These are phyloP conservation scores for Grosmannia serpens DNA, from an alignment of 2,329 filamentous ascomycete species.

Conservation along the genomic window DNA sequence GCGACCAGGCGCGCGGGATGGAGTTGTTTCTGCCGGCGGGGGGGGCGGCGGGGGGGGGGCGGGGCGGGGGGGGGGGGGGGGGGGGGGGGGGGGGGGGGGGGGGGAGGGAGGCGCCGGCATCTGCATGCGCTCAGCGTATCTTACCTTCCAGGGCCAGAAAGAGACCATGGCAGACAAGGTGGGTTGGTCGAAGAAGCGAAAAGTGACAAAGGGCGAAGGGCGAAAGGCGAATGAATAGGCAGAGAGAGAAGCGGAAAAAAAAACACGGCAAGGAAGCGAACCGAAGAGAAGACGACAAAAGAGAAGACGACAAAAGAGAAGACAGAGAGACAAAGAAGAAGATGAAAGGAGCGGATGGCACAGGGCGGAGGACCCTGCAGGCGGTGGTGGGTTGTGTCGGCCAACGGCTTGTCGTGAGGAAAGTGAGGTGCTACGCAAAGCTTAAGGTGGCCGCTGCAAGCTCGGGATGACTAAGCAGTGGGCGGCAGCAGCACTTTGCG, in stretches of 20 bases:
- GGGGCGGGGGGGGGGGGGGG: no score
- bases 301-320: background rate
- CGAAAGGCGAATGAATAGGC: background rate
- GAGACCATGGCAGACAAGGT: conserved; percentile 16
- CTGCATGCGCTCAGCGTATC: background rate
- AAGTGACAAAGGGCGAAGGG: background rate
- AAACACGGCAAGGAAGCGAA: background rate
- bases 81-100: background rate
- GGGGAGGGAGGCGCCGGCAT: background rate
- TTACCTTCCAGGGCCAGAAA: conserved; percentile 17
- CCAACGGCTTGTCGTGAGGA: background rate
- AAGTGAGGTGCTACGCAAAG: background rate
- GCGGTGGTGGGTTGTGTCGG: background rate
- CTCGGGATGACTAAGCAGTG: background rate
- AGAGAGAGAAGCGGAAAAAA: no score
- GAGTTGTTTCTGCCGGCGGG: no score
- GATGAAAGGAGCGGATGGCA: background rate
- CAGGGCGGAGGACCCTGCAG: background rate
- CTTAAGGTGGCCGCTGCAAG: background rate
- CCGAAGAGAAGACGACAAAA: background rate
- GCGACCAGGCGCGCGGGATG: no score
- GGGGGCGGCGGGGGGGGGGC: no score
- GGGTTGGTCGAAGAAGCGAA: no score
- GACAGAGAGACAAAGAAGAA: background rate
- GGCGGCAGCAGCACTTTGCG: no score